phyloP scores from a whole-genome alignment of 257 asterid genomes.

The Verbascum thapsus region DNA sequence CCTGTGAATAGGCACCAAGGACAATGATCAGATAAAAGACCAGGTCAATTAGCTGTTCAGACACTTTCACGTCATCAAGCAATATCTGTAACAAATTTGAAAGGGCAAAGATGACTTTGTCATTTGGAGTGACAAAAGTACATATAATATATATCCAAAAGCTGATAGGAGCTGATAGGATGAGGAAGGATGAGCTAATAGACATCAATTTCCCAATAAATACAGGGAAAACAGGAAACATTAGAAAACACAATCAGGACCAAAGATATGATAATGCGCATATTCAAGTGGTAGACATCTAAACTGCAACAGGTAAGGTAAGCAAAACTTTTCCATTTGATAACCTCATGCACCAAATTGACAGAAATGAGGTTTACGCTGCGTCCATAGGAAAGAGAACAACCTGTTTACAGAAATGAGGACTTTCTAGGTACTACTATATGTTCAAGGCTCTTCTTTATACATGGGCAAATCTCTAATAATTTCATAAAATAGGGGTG shows the following conservation, averaged over 20 bases:
- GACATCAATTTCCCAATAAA: too few relatives aligned
- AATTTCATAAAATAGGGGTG: background rate
- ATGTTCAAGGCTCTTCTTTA: too few relatives aligned
- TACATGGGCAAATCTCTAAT: background rate
- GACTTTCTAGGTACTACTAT: too few relatives aligned
- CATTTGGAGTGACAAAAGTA: too few relatives aligned
- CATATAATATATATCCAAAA: too few relatives aligned
- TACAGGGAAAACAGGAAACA: constrained; percentile 4
- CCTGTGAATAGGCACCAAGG: constrained; percentile 82
- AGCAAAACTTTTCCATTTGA: constrained; percentile 5
- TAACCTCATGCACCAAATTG: constrained; percentile 3
- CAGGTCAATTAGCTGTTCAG: constrained; percentile 86
- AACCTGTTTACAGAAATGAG: too few relatives aligned
- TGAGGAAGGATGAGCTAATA: too few relatives aligned
- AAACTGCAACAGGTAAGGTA: constrained; percentile 5
- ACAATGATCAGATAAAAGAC: constrained; percentile 70
- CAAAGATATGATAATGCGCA: constrained; percentile 5
- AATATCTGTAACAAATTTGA: constrained; percentile 60
- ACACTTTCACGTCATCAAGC: constrained; percentile 80
- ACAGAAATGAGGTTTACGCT: constrained; percentile 6
- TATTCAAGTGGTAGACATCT: background rate
- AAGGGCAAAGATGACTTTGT: constrained; percentile 17
- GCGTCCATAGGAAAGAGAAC: constrained; percentile 16
- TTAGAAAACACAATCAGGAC: background rate
- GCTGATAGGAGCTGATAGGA: too few relatives aligned